Evolutionary conservation across 2,329 filamentous ascomycete genomes (phyloP).

Genomic region (Rhynchosporium graminicola): DNA sequence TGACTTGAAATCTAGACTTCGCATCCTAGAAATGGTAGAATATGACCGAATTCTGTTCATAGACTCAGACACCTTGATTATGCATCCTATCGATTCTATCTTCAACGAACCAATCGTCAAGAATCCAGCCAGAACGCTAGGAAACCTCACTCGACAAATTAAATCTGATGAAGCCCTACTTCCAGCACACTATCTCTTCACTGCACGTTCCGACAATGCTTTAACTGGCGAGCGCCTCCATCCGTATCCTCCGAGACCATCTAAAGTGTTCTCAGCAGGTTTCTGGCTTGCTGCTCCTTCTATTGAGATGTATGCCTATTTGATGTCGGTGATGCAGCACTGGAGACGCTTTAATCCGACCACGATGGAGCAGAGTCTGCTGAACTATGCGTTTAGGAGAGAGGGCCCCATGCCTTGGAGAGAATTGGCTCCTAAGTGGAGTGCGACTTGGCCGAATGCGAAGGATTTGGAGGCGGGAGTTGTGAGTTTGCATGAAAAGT

Average conservation of each 20-base stretch:
- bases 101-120: slow-evolving; percentile 39
- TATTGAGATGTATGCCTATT: slow-evolving; percentile 43
- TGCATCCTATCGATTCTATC: slow-evolving; percentile 42
- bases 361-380: slow-evolving; percentile 46
- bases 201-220: slow-evolving; percentile 42
- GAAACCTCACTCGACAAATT: slow-evolving; percentile 24
- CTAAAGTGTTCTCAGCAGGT: slow-evolving; percentile 42
- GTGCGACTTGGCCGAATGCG: slow-evolving; percentile 43
- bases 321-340: slow-evolving; percentile 42
- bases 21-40: slow-evolving; percentile 45
- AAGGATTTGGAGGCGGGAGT: slow-evolving; percentile 41
- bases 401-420: slow-evolving; percentile 47
- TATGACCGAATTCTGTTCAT: slow-evolving; percentile 47
- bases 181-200: slow-evolving; percentile 42
- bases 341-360: slow-evolving; percentile 43
- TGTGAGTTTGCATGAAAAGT: slow-evolving; percentile 44
- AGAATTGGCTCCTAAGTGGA: slow-evolving; percentile 45
- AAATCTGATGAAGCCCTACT: slow-evolving; percentile 38
- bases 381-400: slow-evolving; percentile 47
- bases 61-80: slow-evolving; percentile 47
- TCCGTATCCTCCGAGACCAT: slow-evolving; percentile 41
- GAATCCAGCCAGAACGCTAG: neutral
- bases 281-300: slow-evolving; percentile 46
- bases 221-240: slow-evolving; percentile 41
- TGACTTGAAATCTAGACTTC: slow-evolving; percentile 40